phyloP scores from a whole-genome alignment of 2,329 filamentous ascomycete genomes.

The Clonostachys rhizophaga region DNA sequence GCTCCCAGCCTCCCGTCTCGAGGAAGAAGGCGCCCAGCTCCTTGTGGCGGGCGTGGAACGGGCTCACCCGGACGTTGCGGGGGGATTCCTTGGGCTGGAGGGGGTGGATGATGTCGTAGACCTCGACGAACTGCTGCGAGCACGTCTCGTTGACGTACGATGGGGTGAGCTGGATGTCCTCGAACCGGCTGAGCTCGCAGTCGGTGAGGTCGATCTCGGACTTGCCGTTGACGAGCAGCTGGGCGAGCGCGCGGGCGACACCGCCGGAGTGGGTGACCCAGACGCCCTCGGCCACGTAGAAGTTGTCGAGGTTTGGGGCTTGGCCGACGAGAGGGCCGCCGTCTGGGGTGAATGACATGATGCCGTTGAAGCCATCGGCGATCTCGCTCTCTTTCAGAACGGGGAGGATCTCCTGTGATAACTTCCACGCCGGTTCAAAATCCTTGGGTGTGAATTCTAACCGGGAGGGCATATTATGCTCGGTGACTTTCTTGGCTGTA shows the following conservation, averaged over 20 bases:
- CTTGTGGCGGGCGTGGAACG: conserved; percentile 48
- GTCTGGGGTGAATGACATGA: conserved; percentile 63
- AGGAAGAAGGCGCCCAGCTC: conserved; percentile 56
- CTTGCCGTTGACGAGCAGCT: conserved; percentile 50
- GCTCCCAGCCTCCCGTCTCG: conserved; percentile 56
- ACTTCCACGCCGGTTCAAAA: conserved; percentile 56
- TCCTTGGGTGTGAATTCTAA: conserved; percentile 55
- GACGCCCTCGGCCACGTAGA: conserved; percentile 61
- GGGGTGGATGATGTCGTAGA: conserved; percentile 62
- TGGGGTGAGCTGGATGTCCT: conserved; percentile 52
- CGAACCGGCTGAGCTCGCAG: conserved; percentile 56
- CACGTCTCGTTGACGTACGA: conserved; percentile 55
- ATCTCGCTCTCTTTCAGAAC: conserved; percentile 43
- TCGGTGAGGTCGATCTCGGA: conserved; percentile 53
- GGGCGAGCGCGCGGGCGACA: conserved; percentile 54
- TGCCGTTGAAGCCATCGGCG: conserved; percentile 58
- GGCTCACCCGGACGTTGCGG: conserved; percentile 52
- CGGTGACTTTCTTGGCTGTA: conserved; percentile 47
- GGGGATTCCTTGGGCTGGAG: conserved; percentile 52
- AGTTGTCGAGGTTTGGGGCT: conserved; percentile 52
- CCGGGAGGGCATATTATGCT: conserved; percentile 60
- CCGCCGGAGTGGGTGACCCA: conserved; percentile 65
- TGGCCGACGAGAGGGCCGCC: conserved; percentile 56
- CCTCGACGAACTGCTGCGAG: conserved; percentile 56
- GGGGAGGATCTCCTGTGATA: conserved; percentile 49